These are phyloP conservation scores for Phialocephala sp. DNA, from an alignment of 2,329 filamentous ascomycete genomes.

Conservation along the genomic window DNA sequence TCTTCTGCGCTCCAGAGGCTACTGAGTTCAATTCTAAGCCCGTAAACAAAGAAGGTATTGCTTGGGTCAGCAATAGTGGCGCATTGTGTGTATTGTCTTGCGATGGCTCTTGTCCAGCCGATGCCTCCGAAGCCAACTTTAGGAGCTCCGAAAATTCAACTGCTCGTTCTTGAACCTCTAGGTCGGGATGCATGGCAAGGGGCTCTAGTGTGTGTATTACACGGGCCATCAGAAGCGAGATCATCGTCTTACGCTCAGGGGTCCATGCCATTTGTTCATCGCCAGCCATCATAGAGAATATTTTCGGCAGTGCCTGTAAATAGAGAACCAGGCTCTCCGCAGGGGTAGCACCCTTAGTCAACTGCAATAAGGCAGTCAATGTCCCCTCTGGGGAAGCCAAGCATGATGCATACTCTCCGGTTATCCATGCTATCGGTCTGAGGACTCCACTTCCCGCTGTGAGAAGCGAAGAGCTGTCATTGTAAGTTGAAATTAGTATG, in stretches of 20 bases:
- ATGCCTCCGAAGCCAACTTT: constrained; percentile 84
- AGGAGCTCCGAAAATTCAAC: constrained; percentile 92
- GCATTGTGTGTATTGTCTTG: constrained; percentile 64
- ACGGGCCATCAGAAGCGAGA: constrained; percentile 78
- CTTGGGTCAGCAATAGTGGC: constrained; percentile 86
- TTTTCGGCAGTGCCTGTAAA: constrained; percentile 83
- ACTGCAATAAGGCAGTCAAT: constrained; percentile 75
- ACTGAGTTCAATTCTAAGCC: constrained; percentile 94
- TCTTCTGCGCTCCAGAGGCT: constrained; percentile 78
- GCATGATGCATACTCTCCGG: constrained; percentile 84
- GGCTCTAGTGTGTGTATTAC: constrained; percentile 83
- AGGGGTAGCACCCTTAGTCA: constrained; percentile 58
- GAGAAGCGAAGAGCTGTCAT: constrained; percentile 56
- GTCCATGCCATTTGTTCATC: constrained; percentile 73
- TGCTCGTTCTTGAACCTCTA: constrained; percentile 94
- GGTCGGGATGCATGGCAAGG: constrained; percentile 78
- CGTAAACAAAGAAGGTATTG: constrained; percentile 84
- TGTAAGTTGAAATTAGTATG: constrained; percentile 67
- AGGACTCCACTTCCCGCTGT: constrained; percentile 70
- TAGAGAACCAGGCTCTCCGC: constrained; percentile 75
- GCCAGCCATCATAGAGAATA: constrained; percentile 76
- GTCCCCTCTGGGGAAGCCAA: constrained; percentile 73
- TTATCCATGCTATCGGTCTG: constrained; percentile 80
- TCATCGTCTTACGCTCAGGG: constrained; percentile 72
- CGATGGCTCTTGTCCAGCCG: constrained; percentile 66